These are phyloP conservation scores for Saccharomycopsis crataegensis DNA, from an alignment of 1,139 yeast genomes.

Conservation along the genomic window DNA sequence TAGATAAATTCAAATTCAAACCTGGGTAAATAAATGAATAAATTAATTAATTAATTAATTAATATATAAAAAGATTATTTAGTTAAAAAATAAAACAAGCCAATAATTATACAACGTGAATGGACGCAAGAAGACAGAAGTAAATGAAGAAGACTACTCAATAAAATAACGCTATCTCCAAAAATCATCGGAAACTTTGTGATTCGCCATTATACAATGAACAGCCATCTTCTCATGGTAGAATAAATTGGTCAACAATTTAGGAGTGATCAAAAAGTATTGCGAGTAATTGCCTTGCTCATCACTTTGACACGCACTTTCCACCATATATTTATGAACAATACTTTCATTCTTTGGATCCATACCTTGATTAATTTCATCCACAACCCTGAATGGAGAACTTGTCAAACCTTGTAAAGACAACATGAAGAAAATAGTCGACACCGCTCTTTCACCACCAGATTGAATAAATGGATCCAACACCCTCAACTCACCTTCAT, in stretches of 20 bases:
- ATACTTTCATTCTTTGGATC: constrained; percentile 86
- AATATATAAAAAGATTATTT: no score
- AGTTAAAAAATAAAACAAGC: no score
- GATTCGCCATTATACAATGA: constrained; percentile 71
- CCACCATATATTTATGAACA: constrained; percentile 82
- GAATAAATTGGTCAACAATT: constrained; percentile 67
- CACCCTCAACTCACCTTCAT: constrained; percentile 57
- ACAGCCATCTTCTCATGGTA: constrained; percentile 80
- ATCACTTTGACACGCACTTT: constrained; percentile 61
- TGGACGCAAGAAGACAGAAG: no score
- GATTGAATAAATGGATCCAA: constrained; percentile 86
- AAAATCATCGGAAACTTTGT: constrained; percentile 1
- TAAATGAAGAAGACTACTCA: no score
- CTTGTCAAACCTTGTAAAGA: constrained; percentile 85
- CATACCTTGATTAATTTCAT: constrained; percentile 99
- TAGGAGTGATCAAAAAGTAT: constrained; percentile 90
- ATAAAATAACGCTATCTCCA: background rate
- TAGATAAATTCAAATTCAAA: no score
- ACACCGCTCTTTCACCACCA: constrained; percentile 96
- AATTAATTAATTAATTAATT: no score
- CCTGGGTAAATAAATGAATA: no score
- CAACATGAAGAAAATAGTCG: constrained; percentile 85
- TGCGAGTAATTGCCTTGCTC: constrained; percentile 41
- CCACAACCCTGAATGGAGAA: constrained; percentile 93
- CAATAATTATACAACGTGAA: no score